Base-by-base conservation (phyloP, 2,329 filamentous ascomycete genomes). In the Aspergillus costaricaensis region DNA sequence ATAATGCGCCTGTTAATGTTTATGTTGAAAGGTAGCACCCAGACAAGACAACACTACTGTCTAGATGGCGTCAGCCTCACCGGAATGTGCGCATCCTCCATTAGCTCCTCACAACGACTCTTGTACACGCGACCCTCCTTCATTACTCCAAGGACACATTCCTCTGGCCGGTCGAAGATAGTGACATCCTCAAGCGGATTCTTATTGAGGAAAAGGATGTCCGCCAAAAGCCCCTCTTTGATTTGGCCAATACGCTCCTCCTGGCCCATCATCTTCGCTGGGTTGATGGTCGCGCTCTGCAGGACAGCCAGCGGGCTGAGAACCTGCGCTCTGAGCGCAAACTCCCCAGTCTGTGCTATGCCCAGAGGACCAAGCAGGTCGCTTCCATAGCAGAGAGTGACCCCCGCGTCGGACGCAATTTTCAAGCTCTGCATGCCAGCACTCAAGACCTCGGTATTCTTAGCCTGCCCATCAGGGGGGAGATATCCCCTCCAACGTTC, bases 141-240 rank as follows among this genome's bases (percentile, higher is more conserved):
- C 19, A 87, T 75, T 0, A 86, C 82, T 2, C 76, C 80, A 47
- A 85, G 64, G 7, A 86, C 59, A 17, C 79, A 74, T 65, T 77
- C 75, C 53, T 85, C 79, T 2, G 79, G 79, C 43, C 74, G 66
- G 61, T 82, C 82, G 25, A 87, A 67, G 4, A 85, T 72, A 0
- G 76, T 76, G 17, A 86, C 79, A 66, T 87, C 79, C n/a, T 85
- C 79, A 55, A 87, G 69, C 2, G 85, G 85, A 65, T 86, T 86
- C 44, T 67, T 65, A 41, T 80, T 80, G 44, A 86, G 65, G 2
- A 87, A 72, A 30, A 87, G 63, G 44, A 87, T 48, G 69, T 87
- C 85, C 0, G 84, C 85, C 2, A 74, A 72, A 60, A 81, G 84
- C 0, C 83, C 83, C 17, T 76, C 70, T 62, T 77, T 79, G 3